These are phyloP conservation scores for Gomphus bonarii DNA, from an alignment of 1,284 basidiomycete genomes.

Conservation along the genomic window DNA sequence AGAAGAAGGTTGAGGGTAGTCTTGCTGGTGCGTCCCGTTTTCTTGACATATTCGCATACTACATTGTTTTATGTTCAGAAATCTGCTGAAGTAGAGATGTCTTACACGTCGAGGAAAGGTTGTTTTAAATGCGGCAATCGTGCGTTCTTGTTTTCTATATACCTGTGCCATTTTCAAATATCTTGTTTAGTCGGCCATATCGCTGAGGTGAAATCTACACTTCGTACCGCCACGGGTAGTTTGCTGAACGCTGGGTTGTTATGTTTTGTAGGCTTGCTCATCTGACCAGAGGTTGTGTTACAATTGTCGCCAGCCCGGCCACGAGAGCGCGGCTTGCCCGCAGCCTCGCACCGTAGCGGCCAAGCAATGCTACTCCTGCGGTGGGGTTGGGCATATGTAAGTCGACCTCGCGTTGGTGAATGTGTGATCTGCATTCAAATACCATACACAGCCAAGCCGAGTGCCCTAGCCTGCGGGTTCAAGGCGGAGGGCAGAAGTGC, in stretches of 20 bases:
- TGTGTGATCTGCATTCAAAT: slow-evolving; percentile 2
- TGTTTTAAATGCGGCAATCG: slow-evolving; percentile 82
- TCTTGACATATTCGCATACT: neutral
- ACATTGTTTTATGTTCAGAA: neutral
- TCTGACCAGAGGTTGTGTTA: slow-evolving; percentile 84
- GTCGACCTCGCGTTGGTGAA: neutral
- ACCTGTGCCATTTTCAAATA: slow-evolving; percentile 9
- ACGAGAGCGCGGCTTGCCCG: slow-evolving; percentile 83
- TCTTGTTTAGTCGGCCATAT: slow-evolving; percentile 68
- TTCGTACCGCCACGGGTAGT: neutral
- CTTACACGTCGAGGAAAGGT: slow-evolving; percentile 54
- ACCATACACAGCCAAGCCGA: slow-evolving; percentile 46
- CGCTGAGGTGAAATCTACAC: slow-evolving; percentile 52
- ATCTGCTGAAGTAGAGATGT: slow-evolving; percentile 8
- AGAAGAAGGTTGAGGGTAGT: slow-evolving; percentile 14
- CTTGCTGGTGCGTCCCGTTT: slow-evolving; percentile 5
- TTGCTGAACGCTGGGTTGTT: neutral
- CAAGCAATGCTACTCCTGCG: slow-evolving; percentile 76
- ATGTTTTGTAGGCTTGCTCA: slow-evolving; percentile 37
- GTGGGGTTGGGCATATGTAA: slow-evolving; percentile 59
- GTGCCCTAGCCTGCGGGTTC: slow-evolving; percentile 73
- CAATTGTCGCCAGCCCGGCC: slow-evolving; percentile 85
- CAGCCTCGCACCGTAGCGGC: slow-evolving; percentile 66
- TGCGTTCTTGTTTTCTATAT: slow-evolving; percentile 31
- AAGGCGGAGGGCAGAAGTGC: slow-evolving; percentile 65